A percentile compares a stretch with the other conserved stretches of the same genome.
Evolutionary conservation across 345 rosid genomes (phyloP).

Genomic region (Theobroma cacao): DNA sequence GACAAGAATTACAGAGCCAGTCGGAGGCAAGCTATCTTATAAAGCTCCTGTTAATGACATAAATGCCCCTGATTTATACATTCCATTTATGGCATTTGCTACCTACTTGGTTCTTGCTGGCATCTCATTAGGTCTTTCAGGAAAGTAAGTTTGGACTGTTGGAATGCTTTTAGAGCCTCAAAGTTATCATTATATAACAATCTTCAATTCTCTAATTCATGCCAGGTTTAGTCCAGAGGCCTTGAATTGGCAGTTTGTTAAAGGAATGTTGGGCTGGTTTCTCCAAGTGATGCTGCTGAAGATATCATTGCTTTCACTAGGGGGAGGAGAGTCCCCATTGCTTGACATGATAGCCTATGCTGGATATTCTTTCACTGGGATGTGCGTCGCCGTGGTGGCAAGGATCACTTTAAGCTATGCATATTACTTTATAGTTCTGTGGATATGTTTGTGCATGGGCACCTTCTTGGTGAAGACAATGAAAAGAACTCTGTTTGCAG

Average conservation of each 20-base stretch:
- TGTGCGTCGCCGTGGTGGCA: slow-evolving; percentile 43
- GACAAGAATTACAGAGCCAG: slow-evolving; percentile 69
- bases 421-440: slow-evolving; percentile 37
- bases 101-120: slow-evolving; percentile 72
- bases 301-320: slow-evolving; percentile 40
- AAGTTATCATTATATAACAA: background rate
- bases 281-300: slow-evolving; percentile 48
- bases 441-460: slow-evolving; percentile 52
- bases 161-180: background rate
- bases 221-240: slow-evolving; percentile 50
- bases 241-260: slow-evolving; percentile 53
- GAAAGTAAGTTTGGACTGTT: slow-evolving; percentile 39
- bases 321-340: slow-evolving; percentile 52
- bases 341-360: slow-evolving; percentile 53
- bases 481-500: slow-evolving; percentile 38
- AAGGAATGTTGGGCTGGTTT: slow-evolving; percentile 54
- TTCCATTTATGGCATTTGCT: slow-evolving; percentile 70
- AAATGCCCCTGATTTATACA: slow-evolving; percentile 78
- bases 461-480: slow-evolving; percentile 56
- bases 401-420: slow-evolving; percentile 37
- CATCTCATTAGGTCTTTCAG: slow-evolving; percentile 53
- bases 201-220: background rate
- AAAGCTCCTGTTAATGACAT: slow-evolving; percentile 68
- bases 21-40: slow-evolving; percentile 64
- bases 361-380: slow-evolving; percentile 52